A percentile compares a stretch with the other conserved stretches of the same genome.
phyloP scores from a whole-genome alignment of 805 yeast genomes.

The Suhomyces tanzawaensis region DNA sequence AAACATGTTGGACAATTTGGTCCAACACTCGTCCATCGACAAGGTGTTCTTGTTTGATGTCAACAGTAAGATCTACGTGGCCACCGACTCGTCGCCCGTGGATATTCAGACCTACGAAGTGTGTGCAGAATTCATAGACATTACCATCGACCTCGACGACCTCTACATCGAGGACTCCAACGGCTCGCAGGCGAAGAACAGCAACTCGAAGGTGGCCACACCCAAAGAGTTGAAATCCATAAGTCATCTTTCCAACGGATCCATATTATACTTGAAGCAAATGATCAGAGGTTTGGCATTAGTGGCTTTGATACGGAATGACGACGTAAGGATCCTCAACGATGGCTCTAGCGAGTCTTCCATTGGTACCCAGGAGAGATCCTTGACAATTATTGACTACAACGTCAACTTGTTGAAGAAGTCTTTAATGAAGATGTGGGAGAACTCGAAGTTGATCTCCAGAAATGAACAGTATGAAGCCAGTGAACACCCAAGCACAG shows the following conservation, averaged over 20 bases:
- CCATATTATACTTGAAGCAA: slow-evolving; percentile 78
- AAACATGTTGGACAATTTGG: slow-evolving; percentile 81
- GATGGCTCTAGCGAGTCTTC: neutral
- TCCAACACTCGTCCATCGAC: slow-evolving; percentile 86
- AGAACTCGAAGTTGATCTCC: slow-evolving; percentile 31
- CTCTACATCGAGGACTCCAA: slow-evolving; percentile 48
- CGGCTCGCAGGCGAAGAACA: slow-evolving; percentile 9
- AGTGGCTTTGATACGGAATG: slow-evolving; percentile 79
- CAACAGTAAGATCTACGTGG: slow-evolving; percentile 88
- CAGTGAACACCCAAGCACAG: neutral
- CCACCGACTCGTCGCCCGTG: slow-evolving; percentile 94
- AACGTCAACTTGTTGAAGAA: slow-evolving; percentile 79
- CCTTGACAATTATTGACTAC: slow-evolving; percentile 75
- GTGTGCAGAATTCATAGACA: slow-evolving; percentile 95
- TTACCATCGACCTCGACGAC: slow-evolving; percentile 83
- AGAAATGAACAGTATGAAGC: neutral
- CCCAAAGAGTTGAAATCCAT: slow-evolving; percentile 56
- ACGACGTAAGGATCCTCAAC: slow-evolving; percentile 29
- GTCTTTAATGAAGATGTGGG: slow-evolving; percentile 73
- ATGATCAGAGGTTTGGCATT: slow-evolving; percentile 92
- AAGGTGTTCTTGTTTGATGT: slow-evolving; percentile 91
- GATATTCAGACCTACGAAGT: slow-evolving; percentile 95
- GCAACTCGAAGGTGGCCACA: slow-evolving; percentile 6
- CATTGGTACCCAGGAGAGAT: slow-evolving; percentile 25
- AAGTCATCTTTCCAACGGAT: slow-evolving; percentile 77